Percentiles rank a stretch among this genome's conserved stretches.
These are phyloP conservation scores for Sanghuangporus baumii DNA, from an alignment of 1,284 basidiomycete species.

Conservation along the genomic window DNA sequence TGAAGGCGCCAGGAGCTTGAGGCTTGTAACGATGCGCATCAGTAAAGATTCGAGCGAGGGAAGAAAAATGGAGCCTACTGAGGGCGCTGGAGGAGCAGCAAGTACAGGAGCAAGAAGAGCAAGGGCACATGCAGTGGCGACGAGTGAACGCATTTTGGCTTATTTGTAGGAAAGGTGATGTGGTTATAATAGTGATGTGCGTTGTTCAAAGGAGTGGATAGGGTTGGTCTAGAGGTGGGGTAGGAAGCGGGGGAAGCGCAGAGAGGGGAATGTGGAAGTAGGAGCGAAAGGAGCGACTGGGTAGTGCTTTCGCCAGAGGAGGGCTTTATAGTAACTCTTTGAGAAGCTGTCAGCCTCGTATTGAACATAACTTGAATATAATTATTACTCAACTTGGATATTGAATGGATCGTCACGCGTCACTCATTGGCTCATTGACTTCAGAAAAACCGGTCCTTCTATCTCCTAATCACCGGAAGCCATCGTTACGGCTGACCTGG, in stretches of 20 bases:
- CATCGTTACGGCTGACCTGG: background rate
- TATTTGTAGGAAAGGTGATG: background rate
- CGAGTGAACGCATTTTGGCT: conserved; percentile 14
- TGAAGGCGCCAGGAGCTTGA: background rate
- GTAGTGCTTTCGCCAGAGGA: background rate
- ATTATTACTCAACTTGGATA: background rate
- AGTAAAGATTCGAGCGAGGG: background rate
- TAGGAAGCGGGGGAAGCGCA: background rate
- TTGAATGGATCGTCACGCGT: background rate
- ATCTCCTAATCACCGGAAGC: background rate
- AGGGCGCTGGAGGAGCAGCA: background rate
- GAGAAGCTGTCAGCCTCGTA: conserved; percentile 7
- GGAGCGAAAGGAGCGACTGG: conserved; percentile 8
- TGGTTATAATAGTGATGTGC: background rate
- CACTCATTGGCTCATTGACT: background rate
- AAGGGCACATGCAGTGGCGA: conserved; percentile 14
- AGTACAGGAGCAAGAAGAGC: conserved; percentile 4
- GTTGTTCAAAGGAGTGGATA: conserved; percentile 7
- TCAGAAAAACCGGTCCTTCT: background rate
- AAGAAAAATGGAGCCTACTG: background rate
- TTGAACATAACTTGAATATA: background rate
- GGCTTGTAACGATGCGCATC: background rate
- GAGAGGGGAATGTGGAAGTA: conserved; percentile 7
- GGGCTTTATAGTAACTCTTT: conserved; percentile 6
- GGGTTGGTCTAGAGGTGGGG: background rate